These are phyloP conservation scores for Polyporus tsugae DNA, from an alignment of 1,284 basidiomycete genomes.

Conservation along the genomic window DNA sequence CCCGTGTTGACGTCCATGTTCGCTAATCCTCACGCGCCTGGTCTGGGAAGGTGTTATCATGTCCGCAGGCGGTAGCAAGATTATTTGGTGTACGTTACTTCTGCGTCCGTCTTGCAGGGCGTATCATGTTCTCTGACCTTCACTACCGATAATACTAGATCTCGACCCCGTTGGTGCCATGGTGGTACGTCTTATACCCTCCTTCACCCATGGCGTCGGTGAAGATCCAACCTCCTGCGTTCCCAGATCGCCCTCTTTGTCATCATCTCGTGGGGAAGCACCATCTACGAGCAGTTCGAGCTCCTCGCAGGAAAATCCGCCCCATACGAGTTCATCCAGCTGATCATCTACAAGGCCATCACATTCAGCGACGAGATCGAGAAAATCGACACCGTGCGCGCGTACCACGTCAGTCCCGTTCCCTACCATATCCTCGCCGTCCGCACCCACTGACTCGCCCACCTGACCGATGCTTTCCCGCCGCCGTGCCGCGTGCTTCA, in stretches of 20 bases:
- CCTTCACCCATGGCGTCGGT: neutral
- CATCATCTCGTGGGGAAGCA: conserved; percentile 81
- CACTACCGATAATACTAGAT: conserved; percentile 46
- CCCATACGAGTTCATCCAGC: conserved; percentile 88
- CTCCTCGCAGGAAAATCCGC: conserved; percentile 94
- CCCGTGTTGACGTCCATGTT: neutral
- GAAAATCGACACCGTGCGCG: conserved; percentile 88
- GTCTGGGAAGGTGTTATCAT: conserved; percentile 79
- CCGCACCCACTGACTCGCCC: conserved; percentile 5
- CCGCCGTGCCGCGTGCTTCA: neutral
- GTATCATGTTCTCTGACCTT: neutral
- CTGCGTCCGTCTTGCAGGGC: neutral
- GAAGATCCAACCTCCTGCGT: neutral
- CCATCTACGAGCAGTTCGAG: conserved; percentile 84
- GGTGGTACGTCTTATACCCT: conserved; percentile 56
- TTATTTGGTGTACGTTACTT: conserved; percentile 73
- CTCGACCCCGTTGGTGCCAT: conserved; percentile 86
- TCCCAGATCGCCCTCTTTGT: conserved; percentile 80
- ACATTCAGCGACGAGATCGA: conserved; percentile 90
- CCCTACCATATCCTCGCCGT: neutral
- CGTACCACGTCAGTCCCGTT: conserved; percentile 75
- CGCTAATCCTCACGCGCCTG: conserved; percentile 29
- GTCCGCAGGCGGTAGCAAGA: conserved; percentile 89
- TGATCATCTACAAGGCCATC: conserved; percentile 92
- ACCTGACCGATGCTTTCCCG: conserved; percentile 2